Evolutionary conservation across 441 rosid species (phyloP).

Genomic region (Sinapis alba): DNA sequence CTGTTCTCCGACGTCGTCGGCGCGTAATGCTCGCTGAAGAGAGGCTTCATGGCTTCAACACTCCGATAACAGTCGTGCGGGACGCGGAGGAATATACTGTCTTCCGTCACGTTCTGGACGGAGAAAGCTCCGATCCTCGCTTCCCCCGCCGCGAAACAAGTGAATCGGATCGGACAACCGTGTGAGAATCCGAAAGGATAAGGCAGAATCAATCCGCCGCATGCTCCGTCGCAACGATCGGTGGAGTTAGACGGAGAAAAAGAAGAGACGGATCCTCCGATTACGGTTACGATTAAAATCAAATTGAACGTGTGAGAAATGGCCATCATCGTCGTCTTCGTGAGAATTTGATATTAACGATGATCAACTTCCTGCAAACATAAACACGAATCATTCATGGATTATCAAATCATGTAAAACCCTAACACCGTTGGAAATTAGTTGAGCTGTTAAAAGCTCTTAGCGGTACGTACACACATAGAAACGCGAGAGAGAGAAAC

Average conservation of each 20-base stretch:
- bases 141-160: slow-evolving; percentile 41
- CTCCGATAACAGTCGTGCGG: slow-evolving; percentile 57
- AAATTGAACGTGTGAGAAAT: slow-evolving; percentile 7
- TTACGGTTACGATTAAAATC: slow-evolving; percentile 10
- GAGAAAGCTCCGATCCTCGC: slow-evolving; percentile 46
- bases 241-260: neutral
- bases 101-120: slow-evolving; percentile 29
- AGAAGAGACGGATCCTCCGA: slow-evolving; percentile 25
- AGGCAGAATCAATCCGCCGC: slow-evolving; percentile 41
- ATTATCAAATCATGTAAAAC: no score
- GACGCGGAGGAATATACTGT: slow-evolving; percentile 41
- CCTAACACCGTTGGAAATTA: slow-evolving; percentile 16
- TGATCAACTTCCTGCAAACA: slow-evolving; percentile 17
- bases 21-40: slow-evolving; percentile 52
- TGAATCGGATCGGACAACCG: slow-evolving; percentile 55
- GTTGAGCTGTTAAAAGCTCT: slow-evolving; percentile 37
- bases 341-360: no score
- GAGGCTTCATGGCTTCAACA: slow-evolving; percentile 37
- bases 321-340: slow-evolving; percentile 21
- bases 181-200: slow-evolving; percentile 85
- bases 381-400: neutral
- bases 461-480: slow-evolving; percentile 33
- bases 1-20: slow-evolving; percentile 62
- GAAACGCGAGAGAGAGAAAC: slow-evolving; percentile 20
- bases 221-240: slow-evolving; percentile 42